Conservation (phyloP, 73 alveolate species). For the Tetrahymena elliotti region DNA sequence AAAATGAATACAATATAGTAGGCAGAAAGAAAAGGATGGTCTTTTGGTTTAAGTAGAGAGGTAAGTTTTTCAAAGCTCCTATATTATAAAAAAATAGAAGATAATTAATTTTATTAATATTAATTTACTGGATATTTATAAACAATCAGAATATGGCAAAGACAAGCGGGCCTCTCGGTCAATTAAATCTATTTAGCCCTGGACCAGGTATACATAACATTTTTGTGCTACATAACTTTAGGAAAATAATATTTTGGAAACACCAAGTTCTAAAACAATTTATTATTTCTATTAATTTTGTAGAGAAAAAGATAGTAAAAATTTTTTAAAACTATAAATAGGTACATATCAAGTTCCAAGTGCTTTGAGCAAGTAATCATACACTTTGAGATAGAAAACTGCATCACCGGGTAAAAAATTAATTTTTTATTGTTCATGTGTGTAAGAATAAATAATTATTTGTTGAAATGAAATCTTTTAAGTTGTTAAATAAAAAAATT, state of each 20-base stretch:
- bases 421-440: not conserved
- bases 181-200: not conserved
- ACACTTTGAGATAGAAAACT: not conserved
- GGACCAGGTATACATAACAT: not conserved
- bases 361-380: not conserved
- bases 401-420: not conserved
- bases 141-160: not conserved
- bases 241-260: no score
- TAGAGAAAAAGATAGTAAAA: not conserved
- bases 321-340: not conserved
- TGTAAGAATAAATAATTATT: no score
- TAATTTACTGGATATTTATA: not conserved
- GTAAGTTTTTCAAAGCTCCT: not conserved
- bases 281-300: no score
- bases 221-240: not conserved
- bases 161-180: not conserved
- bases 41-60: slow-evolving; percentile 34
- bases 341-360: not conserved
- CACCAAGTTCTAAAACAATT: not conserved
- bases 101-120: not conserved
- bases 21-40: slow-evolving; percentile 22
- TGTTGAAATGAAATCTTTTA: not conserved
- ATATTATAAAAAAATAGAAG: not conserved
- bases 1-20: not conserved
- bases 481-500: not conserved